These are phyloP conservation scores for Streptanthus diversifolius DNA, from an alignment of 345 rosid genomes.

Conservation along the genomic window DNA sequence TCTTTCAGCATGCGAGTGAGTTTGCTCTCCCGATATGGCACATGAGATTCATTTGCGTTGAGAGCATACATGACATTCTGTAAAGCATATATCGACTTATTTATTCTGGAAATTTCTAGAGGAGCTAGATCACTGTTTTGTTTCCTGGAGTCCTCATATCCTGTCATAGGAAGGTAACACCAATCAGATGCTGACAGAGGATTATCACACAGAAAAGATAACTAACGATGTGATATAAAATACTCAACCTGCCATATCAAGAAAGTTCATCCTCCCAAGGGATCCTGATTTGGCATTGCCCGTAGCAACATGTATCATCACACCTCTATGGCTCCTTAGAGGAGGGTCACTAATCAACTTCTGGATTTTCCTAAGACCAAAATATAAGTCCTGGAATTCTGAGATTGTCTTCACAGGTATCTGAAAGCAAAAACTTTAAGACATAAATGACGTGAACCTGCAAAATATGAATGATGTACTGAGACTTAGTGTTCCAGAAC, in stretches of 20 bases:
- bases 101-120: constrained; percentile 47
- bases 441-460: background rate
- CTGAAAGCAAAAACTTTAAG: constrained; percentile 33
- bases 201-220: background rate
- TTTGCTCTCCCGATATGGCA: constrained; percentile 80
- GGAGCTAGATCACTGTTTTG: constrained; percentile 37
- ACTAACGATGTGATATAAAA: background rate
- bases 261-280: constrained; percentile 61
- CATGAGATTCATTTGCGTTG: constrained; percentile 53
- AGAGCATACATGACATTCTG: constrained; percentile 66
- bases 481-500: background rate
- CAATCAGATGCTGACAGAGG: background rate
- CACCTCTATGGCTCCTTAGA: constrained; percentile 49
- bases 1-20: constrained; percentile 69
- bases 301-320: constrained; percentile 47
- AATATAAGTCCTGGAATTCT: constrained; percentile 50
- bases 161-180: constrained; percentile 35
- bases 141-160: constrained; percentile 61
- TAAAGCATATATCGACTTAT: constrained; percentile 64
- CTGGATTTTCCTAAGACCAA: constrained; percentile 23
- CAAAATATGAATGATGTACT: background rate
- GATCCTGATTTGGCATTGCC: constrained; percentile 8
- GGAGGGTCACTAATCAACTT: constrained; percentile 37
- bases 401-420: constrained; percentile 49
- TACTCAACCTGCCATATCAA: constrained; percentile 66